Percentiles rank a stretch among this genome's conserved stretches.
These are phyloP conservation scores for Fonsecaea erecta DNA, from an alignment of 2,329 filamentous ascomycete species.

Conservation along the genomic window DNA sequence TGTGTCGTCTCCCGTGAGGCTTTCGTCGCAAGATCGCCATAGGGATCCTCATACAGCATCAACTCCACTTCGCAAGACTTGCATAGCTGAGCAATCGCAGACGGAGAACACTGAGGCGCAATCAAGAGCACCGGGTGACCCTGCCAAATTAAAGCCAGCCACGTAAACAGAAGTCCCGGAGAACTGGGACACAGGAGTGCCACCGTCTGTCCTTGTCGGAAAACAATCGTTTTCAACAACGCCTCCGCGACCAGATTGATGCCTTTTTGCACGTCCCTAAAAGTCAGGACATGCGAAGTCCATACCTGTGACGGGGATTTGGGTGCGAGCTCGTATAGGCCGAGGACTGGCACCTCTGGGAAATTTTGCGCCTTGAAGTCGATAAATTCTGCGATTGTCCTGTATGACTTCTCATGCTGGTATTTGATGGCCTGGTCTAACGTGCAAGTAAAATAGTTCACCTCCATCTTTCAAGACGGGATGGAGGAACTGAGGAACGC, in stretches of 20 bases:
- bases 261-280: conserved; percentile 19
- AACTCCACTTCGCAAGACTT: conserved; percentile 48
- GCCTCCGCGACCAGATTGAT: conserved; percentile 25
- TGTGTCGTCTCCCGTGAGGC: conserved; percentile 3
- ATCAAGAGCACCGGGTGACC: conserved; percentile 62
- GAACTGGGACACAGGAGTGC: conserved; percentile 63
- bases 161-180: conserved; percentile 62
- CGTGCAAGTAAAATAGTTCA: conserved; percentile 66
- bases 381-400: conserved; percentile 57
- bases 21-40: conserved; percentile 28
- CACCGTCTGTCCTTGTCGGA: conserved; percentile 44
- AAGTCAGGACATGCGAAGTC: conserved; percentile 23
- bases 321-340: conserved; percentile 45
- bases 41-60: conserved; percentile 53
- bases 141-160: conserved; percentile 63
- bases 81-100: conserved; percentile 61
- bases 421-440: conserved; percentile 59
- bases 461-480: conserved; percentile 10
- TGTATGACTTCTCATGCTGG: conserved; percentile 41
- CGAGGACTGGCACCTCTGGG: conserved; percentile 54
- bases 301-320: not conserved
- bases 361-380: conserved; percentile 51
- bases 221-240: conserved; percentile 20
- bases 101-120: conserved; percentile 56
- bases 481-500: not conserved